phyloP scores from a whole-genome alignment of 78 protist species.

The Dictyostelium firmibasis region DNA sequence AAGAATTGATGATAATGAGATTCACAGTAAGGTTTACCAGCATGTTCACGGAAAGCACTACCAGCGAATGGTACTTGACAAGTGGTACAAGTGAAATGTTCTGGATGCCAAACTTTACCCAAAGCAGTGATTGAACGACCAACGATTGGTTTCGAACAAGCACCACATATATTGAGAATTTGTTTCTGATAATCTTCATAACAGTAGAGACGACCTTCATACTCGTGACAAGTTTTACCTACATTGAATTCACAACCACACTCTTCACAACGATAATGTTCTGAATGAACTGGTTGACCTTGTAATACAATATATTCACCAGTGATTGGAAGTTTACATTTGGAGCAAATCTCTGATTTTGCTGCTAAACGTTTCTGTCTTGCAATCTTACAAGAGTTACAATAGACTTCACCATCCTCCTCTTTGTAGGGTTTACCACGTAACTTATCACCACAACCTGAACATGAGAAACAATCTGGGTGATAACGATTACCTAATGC shows the following conservation, averaged over 20 bases:
- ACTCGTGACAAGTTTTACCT: slow-evolving; percentile 82
- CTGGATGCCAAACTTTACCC: slow-evolving; percentile 86
- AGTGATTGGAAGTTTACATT: slow-evolving; percentile 80
- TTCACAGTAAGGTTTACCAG: slow-evolving; percentile 85
- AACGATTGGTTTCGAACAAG: slow-evolving; percentile 81
- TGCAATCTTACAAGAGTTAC: slow-evolving; percentile 63
- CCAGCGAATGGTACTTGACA: slow-evolving; percentile 85
- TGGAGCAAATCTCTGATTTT: slow-evolving; percentile 72
- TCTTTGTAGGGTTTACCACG: slow-evolving; percentile 77
- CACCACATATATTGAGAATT: slow-evolving; percentile 76
- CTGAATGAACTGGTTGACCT: slow-evolving; percentile 86
- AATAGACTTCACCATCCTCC: slow-evolving; percentile 85
- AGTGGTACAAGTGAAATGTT: slow-evolving; percentile 81
- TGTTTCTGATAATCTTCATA: slow-evolving; percentile 83
- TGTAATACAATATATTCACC: slow-evolving; percentile 81
- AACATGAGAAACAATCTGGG: slow-evolving; percentile 78
- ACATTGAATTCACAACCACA: slow-evolving; percentile 83
- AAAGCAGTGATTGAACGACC: slow-evolving; percentile 86
- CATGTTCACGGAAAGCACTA: slow-evolving; percentile 82
- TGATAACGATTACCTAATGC: slow-evolving; percentile 71
- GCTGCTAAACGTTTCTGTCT: slow-evolving; percentile 50
- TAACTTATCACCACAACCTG: slow-evolving; percentile 64
- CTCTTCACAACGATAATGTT: slow-evolving; percentile 86
- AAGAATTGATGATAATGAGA: slow-evolving; percentile 76
- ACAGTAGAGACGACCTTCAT: slow-evolving; percentile 81